phyloP scores from a whole-genome alignment of 345 rosid species.

The Populus euphratica region DNA sequence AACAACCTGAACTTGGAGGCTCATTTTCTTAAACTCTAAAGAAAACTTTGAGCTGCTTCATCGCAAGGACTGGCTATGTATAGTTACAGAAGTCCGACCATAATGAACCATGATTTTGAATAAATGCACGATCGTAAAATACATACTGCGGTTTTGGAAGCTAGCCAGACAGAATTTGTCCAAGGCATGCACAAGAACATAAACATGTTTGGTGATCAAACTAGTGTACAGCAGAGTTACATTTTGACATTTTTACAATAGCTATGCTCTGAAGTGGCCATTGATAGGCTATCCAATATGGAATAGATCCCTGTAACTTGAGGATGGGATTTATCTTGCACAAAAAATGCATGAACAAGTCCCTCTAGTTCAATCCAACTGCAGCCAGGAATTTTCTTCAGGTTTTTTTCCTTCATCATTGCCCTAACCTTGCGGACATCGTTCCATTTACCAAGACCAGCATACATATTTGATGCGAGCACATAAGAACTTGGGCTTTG shows the following conservation, averaged over 20 bases:
- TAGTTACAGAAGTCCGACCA: too few relatives aligned
- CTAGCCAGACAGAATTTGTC: too few relatives aligned
- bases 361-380: conserved; percentile 51
- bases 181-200: too few relatives aligned
- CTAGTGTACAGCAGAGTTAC: too few relatives aligned
- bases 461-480: conserved; percentile 44
- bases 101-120: too few relatives aligned
- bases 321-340: conserved; percentile 34
- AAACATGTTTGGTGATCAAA: too few relatives aligned
- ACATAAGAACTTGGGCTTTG: conserved; percentile 32
- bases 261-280: conserved; percentile 3
- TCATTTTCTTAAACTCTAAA: too few relatives aligned
- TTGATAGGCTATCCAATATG: conserved; percentile 19
- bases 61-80: too few relatives aligned
- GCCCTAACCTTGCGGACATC: conserved; percentile 30
- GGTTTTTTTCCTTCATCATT: conserved; percentile 37
- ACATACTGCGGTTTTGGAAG: too few relatives aligned
- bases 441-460: conserved; percentile 40
- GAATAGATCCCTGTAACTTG: conserved; percentile 33
- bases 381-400: conserved; percentile 41
- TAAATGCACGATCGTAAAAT: too few relatives aligned
- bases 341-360: conserved; percentile 36
- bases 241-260: conserved; percentile 14
- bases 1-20: too few relatives aligned
- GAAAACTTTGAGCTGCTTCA: too few relatives aligned